Conservation (phyloP, 495 filamentous ascomycete species). For the Aspergillus taichungensis region DNA sequence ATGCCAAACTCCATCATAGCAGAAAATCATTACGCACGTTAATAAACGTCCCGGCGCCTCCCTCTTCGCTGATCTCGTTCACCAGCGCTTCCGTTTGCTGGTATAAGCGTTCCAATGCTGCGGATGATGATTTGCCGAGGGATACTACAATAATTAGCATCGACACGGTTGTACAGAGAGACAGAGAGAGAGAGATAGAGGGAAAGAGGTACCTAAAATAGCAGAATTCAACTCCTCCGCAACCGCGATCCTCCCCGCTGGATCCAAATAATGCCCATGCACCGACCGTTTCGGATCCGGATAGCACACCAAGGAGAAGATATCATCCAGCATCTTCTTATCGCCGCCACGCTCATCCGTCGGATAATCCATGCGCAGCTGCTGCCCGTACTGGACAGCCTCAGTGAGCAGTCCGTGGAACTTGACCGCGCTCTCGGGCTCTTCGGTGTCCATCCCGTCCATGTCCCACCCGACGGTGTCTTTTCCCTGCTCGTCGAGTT, state of each 20-base stretch:
- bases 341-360: constrained; percentile 59
- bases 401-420: constrained; percentile 53
- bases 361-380: constrained; percentile 66
- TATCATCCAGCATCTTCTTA: constrained; percentile 67
- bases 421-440: constrained; percentile 24
- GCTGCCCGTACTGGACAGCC: constrained; percentile 72
- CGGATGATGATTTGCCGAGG: constrained; percentile 78
- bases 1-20: no score
- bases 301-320: constrained; percentile 86
- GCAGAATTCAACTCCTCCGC: constrained; percentile 93
- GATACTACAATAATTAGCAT: constrained; percentile 51
- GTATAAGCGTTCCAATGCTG: constrained; percentile 77
- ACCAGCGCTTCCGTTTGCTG: constrained; percentile 83
- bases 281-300: constrained; percentile 64
- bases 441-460: constrained; percentile 49
- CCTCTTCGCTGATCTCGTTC: constrained; percentile 71
- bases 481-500: constrained; percentile 62
- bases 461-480: constrained; percentile 41
- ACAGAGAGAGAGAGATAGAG: not conserved
- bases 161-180: constrained; percentile 8
- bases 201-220: constrained; percentile 73
- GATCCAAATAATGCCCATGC: constrained; percentile 72
- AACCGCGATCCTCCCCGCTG: constrained; percentile 63
- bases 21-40: constrained; percentile 65
- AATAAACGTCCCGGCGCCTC: constrained; percentile 80